Evolutionary conservation across 352 stramenopile species (phyloP), one percentile per base, ranked within the genome.

Genomic region (Phytophthora boehmeriae): DNA sequence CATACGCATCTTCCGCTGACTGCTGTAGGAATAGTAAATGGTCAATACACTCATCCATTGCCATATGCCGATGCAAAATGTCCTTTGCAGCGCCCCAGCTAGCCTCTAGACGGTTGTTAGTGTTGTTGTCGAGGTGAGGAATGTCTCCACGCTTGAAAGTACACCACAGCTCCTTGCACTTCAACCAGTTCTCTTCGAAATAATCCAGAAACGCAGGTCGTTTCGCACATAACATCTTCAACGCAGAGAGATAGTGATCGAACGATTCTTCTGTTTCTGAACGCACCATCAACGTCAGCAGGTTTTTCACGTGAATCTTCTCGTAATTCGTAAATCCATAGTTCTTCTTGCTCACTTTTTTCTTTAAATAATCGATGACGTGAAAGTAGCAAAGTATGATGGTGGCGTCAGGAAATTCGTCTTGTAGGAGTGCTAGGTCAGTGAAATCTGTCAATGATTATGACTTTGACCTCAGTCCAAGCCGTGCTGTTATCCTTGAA

Each of bases 71-170:
- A 27, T 60, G 42, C 34, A 36, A 43, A 35, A 44, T 11, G 20
- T 36, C 47, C 19, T 58, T 64, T 1, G 56, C 41, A 17, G 41
- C 56, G 4, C 38, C 56, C 56, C 38, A 64, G 17, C 36, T 55
- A 5, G 50, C 16, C 17, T 57, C 35, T 0, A 57, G 16, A 1
- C 50, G 25, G 25, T 57, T 61, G n/a, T 62, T 57, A 0, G 59
- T 57, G 20, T 67, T 67, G 27, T 67, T 67, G 8, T 56, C 50
- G 13, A 67, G 25, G n/a, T 54, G 22, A 5, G 43, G 48, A 25
- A 67, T 41, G 10, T 50, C 14, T 2, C 30, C 42, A 11, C 50
- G 22, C 22, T 41, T 14, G 35, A 45, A 67, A 0, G 36, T 47
- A 13, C 49, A 52, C 44, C 50, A 61, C 17, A 46, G 14, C 0